Base-by-base conservation (phyloP, 2,329 filamentous ascomycete genomes). In the Colletotrichum abscissum region DNA sequence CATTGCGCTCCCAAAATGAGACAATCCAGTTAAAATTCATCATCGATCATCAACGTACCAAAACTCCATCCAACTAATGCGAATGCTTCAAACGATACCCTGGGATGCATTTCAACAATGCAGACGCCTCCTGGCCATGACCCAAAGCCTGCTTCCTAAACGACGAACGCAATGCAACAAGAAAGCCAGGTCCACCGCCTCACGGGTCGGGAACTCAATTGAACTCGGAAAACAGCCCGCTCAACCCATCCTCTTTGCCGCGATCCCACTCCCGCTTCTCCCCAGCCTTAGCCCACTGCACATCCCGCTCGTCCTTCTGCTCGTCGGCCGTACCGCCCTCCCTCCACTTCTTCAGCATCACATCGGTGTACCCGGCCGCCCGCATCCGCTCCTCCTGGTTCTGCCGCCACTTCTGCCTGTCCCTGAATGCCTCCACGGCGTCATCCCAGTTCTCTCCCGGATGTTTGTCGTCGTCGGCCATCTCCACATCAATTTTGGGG, bases 391-490 rank as follows among this genome's bases (percentile, higher is more conserved):
- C 92, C 7, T 93, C 93, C 35, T 95, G 94, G 76, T 92, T 90
- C 75, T 92, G 88, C 78, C 91, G 92, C 90, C 93, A 95, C 76
- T 92, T 92, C 76, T 94, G 90, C n/a, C 94, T 91, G 80, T 97
- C 95, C 52, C 93, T 89, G 69, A 94, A 87, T 5, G 92, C 91
- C 82, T 97, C 95, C 1, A 97, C 86, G 1, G 93, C 91, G 77
- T 94, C 90, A 57, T 94, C 93, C 95, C 95, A 98, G 73, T 94
- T 91, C 19, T 56, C 67, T 26, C 56, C 56, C 74, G 92, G 91
- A 33, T 87, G 87, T 26, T 81, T 82, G 3, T 83, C 84, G 1
- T 86, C 84, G 2, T 84, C 83, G 74, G 88, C 87, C 60, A 86
- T 82, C 52, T 87, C 83, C 4, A 92, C 82, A 77, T 94, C 90